phyloP scores from a whole-genome alignment of 768 basidiomycete genomes.

The Agaricus blazei region DNA sequence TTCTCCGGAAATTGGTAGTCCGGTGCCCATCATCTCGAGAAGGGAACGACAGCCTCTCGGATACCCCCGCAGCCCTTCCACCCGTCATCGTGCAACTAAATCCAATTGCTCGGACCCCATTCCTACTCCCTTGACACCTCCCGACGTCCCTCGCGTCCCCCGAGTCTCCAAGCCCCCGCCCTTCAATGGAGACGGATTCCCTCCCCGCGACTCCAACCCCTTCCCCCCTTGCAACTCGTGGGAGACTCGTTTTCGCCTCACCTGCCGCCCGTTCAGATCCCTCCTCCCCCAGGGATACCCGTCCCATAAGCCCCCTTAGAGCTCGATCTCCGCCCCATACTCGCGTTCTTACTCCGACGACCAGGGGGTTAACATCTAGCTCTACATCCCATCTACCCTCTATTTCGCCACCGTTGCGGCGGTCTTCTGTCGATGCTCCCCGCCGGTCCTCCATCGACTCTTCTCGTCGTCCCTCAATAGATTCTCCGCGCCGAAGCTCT shows the following conservation, averaged over 20 bases:
- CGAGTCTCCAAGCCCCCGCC: neutral
- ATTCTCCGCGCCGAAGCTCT: constrained; percentile 19
- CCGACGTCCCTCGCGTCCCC: neutral
- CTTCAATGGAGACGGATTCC: constrained; percentile 2
- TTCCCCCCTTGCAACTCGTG: constrained; percentile 3
- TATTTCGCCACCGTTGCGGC: constrained; percentile 25
- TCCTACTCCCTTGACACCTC: constrained; percentile 15
- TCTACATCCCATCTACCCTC: constrained; percentile 47
- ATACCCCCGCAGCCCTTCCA: neutral
- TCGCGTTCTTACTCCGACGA: constrained; percentile 35
- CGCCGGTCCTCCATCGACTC: constrained; percentile 7
- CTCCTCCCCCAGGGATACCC: constrained; percentile 8
- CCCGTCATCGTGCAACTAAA: constrained; percentile 25
- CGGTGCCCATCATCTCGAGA: constrained; percentile 9
- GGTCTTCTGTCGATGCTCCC: constrained; percentile 31
- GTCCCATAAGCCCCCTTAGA: constrained; percentile 21
- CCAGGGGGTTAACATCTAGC: constrained; percentile 39
- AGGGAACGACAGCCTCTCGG: constrained; percentile 15
- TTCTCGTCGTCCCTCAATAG: constrained; percentile 34
- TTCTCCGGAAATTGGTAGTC: constrained; percentile 11
- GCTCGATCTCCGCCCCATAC: constrained; percentile 35
- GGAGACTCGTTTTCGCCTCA: neutral
- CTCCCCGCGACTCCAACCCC: constrained; percentile 10
- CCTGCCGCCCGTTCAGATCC: constrained; percentile 1
- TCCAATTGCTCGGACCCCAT: constrained; percentile 23